Conservation (phyloP, 306 rosid genomes). For the Cicer arietinum region DNA sequence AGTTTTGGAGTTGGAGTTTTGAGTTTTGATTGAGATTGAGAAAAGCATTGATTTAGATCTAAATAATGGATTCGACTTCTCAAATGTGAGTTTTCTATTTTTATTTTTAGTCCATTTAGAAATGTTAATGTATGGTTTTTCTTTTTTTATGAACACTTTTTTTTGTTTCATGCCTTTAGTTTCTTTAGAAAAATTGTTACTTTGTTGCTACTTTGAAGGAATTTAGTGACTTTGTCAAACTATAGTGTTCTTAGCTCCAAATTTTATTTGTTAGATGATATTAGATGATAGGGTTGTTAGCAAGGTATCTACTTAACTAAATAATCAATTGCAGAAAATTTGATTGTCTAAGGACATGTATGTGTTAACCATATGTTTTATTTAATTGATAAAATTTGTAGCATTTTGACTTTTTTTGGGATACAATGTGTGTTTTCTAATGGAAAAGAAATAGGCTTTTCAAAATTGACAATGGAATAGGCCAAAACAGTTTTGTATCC, state of each 20-base stretch:
- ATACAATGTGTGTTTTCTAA: not conserved
- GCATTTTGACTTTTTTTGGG: not conserved
- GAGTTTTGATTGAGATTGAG: too few relatives aligned
- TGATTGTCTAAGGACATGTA: too few relatives aligned
- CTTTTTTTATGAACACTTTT: not conserved
- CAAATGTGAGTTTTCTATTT: too few relatives aligned
- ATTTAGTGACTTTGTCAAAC: not conserved
- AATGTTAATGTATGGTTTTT: constrained; percentile 9
- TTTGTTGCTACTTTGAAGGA: not conserved
- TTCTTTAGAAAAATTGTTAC: not conserved
- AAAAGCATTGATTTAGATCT: too few relatives aligned
- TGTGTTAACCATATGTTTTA: not conserved
- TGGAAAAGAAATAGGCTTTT: not conserved
- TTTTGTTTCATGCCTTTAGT: constrained; percentile 7
- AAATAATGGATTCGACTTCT: too few relatives aligned
- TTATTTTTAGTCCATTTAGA: too few relatives aligned
- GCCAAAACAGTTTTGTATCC: not conserved
- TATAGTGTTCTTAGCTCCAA: not conserved
- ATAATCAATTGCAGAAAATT: too few relatives aligned
- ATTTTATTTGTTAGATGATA: not conserved
- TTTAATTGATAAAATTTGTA: not conserved
- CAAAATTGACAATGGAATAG: not conserved
- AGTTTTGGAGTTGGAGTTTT: too few relatives aligned
- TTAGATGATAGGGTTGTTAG: not conserved
- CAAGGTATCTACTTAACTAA: too few relatives aligned